Evolutionary conservation across 306 rosid genomes (phyloP).

Genomic region (Malus orientalis): DNA sequence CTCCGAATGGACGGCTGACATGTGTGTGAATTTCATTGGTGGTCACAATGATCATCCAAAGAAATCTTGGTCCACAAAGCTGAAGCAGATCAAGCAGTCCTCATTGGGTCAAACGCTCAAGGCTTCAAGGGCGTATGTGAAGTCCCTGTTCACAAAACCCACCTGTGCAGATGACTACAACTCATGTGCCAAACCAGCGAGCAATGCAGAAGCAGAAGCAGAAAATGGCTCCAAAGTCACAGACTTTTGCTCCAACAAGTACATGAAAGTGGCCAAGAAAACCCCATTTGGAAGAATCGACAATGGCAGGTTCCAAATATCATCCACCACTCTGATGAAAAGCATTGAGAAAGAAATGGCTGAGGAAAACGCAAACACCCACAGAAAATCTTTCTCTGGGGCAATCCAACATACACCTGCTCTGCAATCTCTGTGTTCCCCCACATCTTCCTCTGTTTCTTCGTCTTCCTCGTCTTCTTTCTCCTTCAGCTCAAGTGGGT

Average conservation of each 20-base stretch:
- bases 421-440: slow-evolving; percentile 35
- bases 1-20: slow-evolving; percentile 38
- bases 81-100: slow-evolving; percentile 56
- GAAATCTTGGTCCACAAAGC: slow-evolving; percentile 61
- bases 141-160: slow-evolving; percentile 58
- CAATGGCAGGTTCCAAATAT: slow-evolving; percentile 27
- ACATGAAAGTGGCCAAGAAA: slow-evolving; percentile 31
- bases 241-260: slow-evolving; percentile 25
- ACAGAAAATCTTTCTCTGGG: slow-evolving; percentile 78
- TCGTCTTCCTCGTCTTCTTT: slow-evolving; percentile 80
- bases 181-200: slow-evolving; percentile 34
- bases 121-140: slow-evolving; percentile 61
- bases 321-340: slow-evolving; percentile 31
- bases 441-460: slow-evolving; percentile 65
- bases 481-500: slow-evolving; percentile 60
- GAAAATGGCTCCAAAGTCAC: slow-evolving; percentile 17
- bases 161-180: slow-evolving; percentile 43
- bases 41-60: slow-evolving; percentile 22
- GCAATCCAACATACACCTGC: slow-evolving; percentile 49
- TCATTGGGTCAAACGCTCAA: slow-evolving; percentile 50
- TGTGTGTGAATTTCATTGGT: slow-evolving; percentile 19
- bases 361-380: slow-evolving; percentile 27
- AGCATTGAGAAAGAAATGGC: slow-evolving; percentile 37
- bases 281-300: slow-evolving; percentile 41
- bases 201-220: slow-evolving; percentile 27